Evolutionary conservation across 306 rosid species (phyloP), one percentile per base, ranked within the genome.

Genomic region (Prunus campanulata): DNA sequence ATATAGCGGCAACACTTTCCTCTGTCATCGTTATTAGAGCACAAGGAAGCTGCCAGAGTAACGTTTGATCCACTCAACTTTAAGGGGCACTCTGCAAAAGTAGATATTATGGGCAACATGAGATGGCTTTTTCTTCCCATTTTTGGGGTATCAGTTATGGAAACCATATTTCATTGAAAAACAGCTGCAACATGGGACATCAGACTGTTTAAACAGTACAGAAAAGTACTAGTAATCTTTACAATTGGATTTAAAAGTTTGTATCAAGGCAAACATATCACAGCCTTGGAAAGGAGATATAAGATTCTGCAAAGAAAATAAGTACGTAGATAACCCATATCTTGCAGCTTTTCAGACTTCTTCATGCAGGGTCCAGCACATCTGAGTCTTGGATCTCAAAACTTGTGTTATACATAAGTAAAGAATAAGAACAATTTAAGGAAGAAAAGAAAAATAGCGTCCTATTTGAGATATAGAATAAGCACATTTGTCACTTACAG

Each of bases 1-100:
- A 95, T 88, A 79, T 88, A 89, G 81, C 99, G 99, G 86, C 99
- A 95, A 79, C 99, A 95, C 62, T 89, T 89, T 74, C 96, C 97
- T 68, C 99, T 83, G 73, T 91, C 88, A 61, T 81, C 81, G 16
- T 74, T 84, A 79, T 80, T 71, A 24, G 91, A 88, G 87, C 99
- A 95, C 65, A 89, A 39, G 69, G 97, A 87, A 83, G 97, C 89
- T 30, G 86, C 96, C 64, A 89, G 68, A 47, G 98, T 92, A 67
- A 91, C 85, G 85, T 95, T 95, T 81, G 97, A 90, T 76, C 83
- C 79, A 42, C 87, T 82, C 80, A 95, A 86, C 79, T 91, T 86
- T 83, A 95, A 90, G 71, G 99, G 98, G 82, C 99, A 95, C 66
- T 85, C 99, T 95, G 97, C 90, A 85, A 82, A 79, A 76, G 66